Evolutionary conservation across 2,329 filamentous ascomycete species (phyloP).

Genomic region (Curvularia hawaiiensis): DNA sequence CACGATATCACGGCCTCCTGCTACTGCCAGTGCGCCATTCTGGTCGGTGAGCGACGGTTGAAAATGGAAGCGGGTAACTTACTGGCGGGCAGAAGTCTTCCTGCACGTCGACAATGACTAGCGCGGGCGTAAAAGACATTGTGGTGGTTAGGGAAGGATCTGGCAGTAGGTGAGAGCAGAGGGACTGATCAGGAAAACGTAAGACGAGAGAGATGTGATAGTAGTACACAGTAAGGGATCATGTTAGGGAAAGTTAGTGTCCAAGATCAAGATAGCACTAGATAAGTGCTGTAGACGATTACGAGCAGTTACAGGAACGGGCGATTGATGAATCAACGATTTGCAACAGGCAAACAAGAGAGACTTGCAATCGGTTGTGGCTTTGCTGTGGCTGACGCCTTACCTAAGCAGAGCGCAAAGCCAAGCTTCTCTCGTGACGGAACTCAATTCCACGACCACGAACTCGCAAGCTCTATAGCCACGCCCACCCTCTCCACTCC

Average conservation of each 20-base stretch:
- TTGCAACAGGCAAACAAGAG: neutral
- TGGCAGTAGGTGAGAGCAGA: neutral
- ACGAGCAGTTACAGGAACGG: neutral
- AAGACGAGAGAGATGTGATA: neutral
- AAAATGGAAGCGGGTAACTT: constrained; percentile 41
- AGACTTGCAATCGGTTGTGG: neutral
- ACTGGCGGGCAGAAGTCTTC: constrained; percentile 95
- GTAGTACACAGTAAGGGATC: neutral
- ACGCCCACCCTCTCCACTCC: constrained; percentile 41
- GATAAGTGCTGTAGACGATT: constrained; percentile 1
- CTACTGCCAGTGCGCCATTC: constrained; percentile 86
- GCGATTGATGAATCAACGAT: constrained; percentile 12
- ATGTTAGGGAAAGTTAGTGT: constrained; percentile 1
- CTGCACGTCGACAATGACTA: constrained; percentile 85
- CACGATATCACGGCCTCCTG: constrained; percentile 71
- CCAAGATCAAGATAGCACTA: constrained; percentile 7
- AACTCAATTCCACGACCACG: constrained; percentile 32
- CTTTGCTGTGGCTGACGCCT: constrained; percentile 13
- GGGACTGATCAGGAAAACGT: neutral
- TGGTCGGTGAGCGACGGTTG: constrained; percentile 47
- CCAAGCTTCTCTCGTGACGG: constrained; percentile 25
- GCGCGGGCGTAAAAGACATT: constrained; percentile 55
- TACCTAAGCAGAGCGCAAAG: constrained; percentile 29
- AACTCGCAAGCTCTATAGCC: constrained; percentile 36
- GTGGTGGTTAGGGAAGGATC: neutral